Conservation (phyloP, 768 basidiomycete species). For the Lactifluus rugatus region DNA sequence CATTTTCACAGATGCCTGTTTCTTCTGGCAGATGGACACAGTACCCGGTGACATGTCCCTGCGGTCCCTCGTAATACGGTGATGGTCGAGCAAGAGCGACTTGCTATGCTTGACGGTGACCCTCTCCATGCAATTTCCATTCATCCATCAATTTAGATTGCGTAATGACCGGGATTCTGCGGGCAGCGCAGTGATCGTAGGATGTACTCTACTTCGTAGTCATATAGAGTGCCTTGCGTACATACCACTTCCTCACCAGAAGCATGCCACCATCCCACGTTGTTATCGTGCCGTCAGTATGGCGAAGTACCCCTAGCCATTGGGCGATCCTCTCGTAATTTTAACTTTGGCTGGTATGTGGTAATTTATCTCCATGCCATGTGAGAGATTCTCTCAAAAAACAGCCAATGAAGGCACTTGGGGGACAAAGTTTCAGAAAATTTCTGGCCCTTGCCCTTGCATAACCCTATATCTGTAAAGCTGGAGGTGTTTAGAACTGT, state of each 20-base stretch:
- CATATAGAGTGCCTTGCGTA: neutral
- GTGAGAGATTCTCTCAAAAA: neutral
- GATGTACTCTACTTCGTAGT: neutral
- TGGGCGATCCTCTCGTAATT: conserved; percentile 10
- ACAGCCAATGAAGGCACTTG: neutral
- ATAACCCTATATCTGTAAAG: neutral
- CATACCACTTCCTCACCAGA: neutral
- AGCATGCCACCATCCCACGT: neutral
- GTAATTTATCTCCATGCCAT: neutral
- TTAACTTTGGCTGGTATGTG: neutral
- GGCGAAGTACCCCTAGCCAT: neutral
- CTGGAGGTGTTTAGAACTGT: neutral
- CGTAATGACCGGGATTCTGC: neutral
- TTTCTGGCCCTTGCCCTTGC: neutral
- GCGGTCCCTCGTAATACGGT: neutral
- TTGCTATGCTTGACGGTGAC: neutral
- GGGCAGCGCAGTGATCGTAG: neutral
- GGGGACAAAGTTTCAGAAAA: neutral
- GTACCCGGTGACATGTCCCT: neutral
- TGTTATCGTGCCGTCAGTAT: neutral
- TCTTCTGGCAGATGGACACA: neutral
- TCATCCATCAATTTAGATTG: neutral
- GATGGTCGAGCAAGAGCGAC: neutral
- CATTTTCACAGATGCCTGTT: neutral
- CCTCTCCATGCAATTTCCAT: neutral